A percentile compares a stretch with the other conserved stretches of the same genome.
Evolutionary conservation across 306 rosid genomes (phyloP).

Genomic region (Prinsepia uniflora): DNA sequence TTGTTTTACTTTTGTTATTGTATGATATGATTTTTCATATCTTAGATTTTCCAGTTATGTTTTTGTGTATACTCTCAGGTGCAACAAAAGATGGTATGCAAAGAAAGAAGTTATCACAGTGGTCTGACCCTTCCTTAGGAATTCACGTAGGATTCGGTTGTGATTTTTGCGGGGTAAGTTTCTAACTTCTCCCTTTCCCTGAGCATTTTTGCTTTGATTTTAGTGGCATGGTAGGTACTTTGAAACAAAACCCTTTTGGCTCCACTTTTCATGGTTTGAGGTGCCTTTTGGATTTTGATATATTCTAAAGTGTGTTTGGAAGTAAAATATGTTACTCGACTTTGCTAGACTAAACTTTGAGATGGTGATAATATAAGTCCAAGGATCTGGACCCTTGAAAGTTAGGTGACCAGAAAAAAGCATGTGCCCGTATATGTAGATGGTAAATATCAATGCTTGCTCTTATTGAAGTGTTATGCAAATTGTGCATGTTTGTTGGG

Average conservation of each 20-base stretch:
- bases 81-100: constrained; percentile 16
- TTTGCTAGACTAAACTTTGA: background rate
- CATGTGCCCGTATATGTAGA: background rate
- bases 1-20: background rate
- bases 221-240: constrained; percentile 1
- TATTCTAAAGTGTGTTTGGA: background rate
- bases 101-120: constrained; percentile 24
- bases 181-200: constrained; percentile 24
- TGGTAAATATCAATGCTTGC: background rate
- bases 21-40: background rate
- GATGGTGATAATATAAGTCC: background rate
- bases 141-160: constrained; percentile 61
- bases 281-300: background rate
- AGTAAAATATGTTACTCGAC: background rate
- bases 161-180: constrained; percentile 84
- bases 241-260: background rate
- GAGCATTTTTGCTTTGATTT: constrained; percentile 4
- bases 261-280: background rate
- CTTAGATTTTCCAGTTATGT: constrained; percentile 10
- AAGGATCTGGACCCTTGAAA: background rate
- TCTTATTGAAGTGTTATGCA: background rate
- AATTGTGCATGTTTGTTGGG: constrained; percentile 5
- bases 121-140: constrained; percentile 31
- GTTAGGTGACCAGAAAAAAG: background rate
- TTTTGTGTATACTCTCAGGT: constrained; percentile 46